A percentile compares a stretch with the other conserved stretches of the same genome.
phyloP scores from a whole-genome alignment of 1,284 basidiomycete genomes.

The Ceratobasidium sp. region DNA sequence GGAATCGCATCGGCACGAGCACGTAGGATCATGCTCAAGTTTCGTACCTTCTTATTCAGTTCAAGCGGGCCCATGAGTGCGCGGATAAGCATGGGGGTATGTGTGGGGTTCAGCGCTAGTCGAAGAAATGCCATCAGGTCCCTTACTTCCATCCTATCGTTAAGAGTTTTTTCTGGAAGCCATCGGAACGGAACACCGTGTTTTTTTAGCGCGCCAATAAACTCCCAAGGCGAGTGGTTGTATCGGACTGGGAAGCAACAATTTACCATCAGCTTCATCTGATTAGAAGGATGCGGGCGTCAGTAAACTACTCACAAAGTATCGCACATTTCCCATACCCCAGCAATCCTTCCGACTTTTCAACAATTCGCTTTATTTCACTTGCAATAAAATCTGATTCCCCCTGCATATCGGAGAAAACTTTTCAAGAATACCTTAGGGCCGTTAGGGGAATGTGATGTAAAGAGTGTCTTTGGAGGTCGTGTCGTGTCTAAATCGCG shows the following conservation, averaged over 20 bases:
- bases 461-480: constrained; percentile 7
- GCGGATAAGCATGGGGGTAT: constrained; percentile 75
- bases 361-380: constrained; percentile 81
- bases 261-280: constrained; percentile 47
- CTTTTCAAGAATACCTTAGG: not conserved
- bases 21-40: no score
- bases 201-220: constrained; percentile 80
- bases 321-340: constrained; percentile 80
- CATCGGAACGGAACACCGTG: constrained; percentile 80
- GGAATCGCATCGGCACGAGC: no score
- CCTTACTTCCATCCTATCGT: constrained; percentile 84
- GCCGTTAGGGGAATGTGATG: constrained; percentile 4
- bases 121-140: constrained; percentile 88
- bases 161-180: constrained; percentile 85
- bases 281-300: not conserved
- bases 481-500: not conserved
- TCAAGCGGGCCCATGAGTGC: constrained; percentile 74
- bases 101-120: constrained; percentile 80
- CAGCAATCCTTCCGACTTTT: constrained; percentile 74
- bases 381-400: constrained; percentile 77
- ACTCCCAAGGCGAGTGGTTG: constrained; percentile 77
- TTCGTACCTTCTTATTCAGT: constrained; percentile 81
- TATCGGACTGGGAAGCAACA: constrained; percentile 66
- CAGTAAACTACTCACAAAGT: constrained; percentile 62
- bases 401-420: constrained; percentile 47